Base-by-base conservation (phyloP, 768 basidiomycete genomes). In the Termitomyces sp. region DNA sequence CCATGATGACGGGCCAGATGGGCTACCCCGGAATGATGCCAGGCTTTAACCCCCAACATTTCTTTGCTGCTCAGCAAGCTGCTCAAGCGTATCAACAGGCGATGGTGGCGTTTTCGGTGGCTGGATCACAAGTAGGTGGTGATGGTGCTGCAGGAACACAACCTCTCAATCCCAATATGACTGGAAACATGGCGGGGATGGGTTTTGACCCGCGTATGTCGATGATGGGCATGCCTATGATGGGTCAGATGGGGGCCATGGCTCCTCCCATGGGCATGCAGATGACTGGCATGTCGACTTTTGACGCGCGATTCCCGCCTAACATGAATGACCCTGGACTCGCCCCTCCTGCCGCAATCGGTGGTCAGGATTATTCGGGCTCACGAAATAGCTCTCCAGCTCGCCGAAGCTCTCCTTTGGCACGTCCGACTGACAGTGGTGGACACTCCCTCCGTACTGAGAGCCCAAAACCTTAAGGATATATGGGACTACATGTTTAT, bases 11-110 rank as follows among this genome's bases (percentile, higher is more conserved):
- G 3, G 79, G 73, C 16, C 68, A 72, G 56, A 74, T 80, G 77
- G 80, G 78, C 56, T 81, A 85, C 76, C 79, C 84, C 7, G 84
- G 84, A 12, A 88, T 89, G 85, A 80, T 81, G 78, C 71, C 73
- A 24, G 79, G 78, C 32, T 78, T 77, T 66, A 85, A 86, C 67
- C 89, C 88, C 32, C 91, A 91, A 62, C 91, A 92, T 66, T 85
- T 93, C 85, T 89, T 90, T 69, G 92, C 91, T 5, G 92, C 93
- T 16, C 90, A 91, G 63, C 90, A 91, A 68, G 90, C 90, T 7
- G 87, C 89, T 39, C 89, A 92, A 67, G 92, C 93, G 0, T 94
- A 94, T 74, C 92, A 93, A 70, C 91, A 92, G 70, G 90, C 91
- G 20, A 93, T 93, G 91, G 84, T 91, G 81, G 84, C 88, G 18